Evolutionary conservation across 2,329 filamentous ascomycete species (phyloP).

Genomic region (Anisogramma anomala): DNA sequence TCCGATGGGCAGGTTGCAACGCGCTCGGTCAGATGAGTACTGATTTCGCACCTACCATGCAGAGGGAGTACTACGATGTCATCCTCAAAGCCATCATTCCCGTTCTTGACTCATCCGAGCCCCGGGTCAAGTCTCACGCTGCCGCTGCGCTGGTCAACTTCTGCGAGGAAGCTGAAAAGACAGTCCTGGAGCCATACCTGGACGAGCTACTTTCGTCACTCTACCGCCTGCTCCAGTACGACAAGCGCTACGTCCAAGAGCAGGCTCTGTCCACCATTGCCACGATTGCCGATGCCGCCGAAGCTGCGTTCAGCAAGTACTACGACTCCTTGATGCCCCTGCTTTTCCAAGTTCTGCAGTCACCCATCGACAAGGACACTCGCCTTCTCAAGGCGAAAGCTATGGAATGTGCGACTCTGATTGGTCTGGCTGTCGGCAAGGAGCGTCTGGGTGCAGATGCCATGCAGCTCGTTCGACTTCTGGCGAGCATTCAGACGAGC

Average conservation of each 20-base stretch:
- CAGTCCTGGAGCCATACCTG: slow-evolving; percentile 81
- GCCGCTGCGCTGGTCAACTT: slow-evolving; percentile 98
- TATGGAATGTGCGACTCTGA: slow-evolving; percentile 97
- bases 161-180: slow-evolving; percentile 94
- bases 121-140: slow-evolving; percentile 90
- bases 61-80: slow-evolving; percentile 81
- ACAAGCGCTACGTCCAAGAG: slow-evolving; percentile 94
- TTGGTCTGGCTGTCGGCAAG: slow-evolving; percentile 88
- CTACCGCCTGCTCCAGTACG: slow-evolving; percentile 76
- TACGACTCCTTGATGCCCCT: slow-evolving; percentile 94
- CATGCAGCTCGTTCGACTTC: slow-evolving; percentile 71
- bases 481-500: slow-evolving; percentile 74
- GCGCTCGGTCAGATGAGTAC: slow-evolving; percentile 99
- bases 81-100: slow-evolving; percentile 88
- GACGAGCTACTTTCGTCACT: slow-evolving; percentile 77
- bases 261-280: slow-evolving; percentile 96
- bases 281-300: slow-evolving; percentile 95
- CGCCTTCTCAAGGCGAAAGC: slow-evolving; percentile 86
- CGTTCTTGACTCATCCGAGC: slow-evolving; percentile 78
- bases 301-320: slow-evolving; percentile 88
- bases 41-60: slow-evolving; percentile 96
- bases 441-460: slow-evolving; percentile 83
- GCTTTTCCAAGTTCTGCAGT: slow-evolving; percentile 75
- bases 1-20: slow-evolving; percentile 95
- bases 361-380: slow-evolving; percentile 89